Conservation (phyloP, 2,329 filamentous ascomycete genomes). For the Botrytis medusae region DNA sequence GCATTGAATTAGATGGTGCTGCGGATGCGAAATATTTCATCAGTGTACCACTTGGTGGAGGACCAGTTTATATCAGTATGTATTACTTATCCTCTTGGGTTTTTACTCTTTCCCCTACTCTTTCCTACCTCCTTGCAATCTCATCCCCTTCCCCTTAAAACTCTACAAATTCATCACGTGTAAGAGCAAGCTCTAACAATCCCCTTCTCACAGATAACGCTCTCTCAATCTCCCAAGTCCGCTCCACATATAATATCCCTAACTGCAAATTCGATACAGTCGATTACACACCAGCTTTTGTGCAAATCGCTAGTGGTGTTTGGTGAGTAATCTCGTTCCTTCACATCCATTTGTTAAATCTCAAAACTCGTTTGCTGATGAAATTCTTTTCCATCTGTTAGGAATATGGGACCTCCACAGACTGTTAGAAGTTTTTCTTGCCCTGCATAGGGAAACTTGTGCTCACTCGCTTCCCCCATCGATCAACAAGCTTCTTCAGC, state of each 20-base stretch:
- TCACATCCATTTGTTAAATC: background rate
- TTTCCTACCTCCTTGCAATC: background rate
- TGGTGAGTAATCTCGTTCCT: constrained; percentile 11
- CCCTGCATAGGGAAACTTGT: background rate
- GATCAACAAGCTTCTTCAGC: background rate
- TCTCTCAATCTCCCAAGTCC: constrained; percentile 33
- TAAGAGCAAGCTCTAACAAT: background rate
- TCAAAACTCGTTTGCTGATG: background rate
- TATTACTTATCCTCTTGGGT: background rate
- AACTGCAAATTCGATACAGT: constrained; percentile 30
- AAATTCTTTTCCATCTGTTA: background rate
- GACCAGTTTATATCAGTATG: constrained; percentile 28
- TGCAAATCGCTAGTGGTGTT: constrained; percentile 21
- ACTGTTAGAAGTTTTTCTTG: constrained; percentile 31
- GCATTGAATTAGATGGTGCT: constrained; percentile 34
- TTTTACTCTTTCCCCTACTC: background rate
- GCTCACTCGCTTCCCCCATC: background rate
- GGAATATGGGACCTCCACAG: constrained; percentile 35
- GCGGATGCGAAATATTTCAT: constrained; percentile 33
- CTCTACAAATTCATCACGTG: too few relatives aligned
- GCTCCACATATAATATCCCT: constrained; percentile 26
- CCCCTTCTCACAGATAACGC: constrained; percentile 28
- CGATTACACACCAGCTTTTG: constrained; percentile 27
- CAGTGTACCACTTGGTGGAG: constrained; percentile 32
- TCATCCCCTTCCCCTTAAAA: background rate